Base-by-base conservation (phyloP, 2,329 filamentous ascomycete species). In the Xylaria sp. region DNA sequence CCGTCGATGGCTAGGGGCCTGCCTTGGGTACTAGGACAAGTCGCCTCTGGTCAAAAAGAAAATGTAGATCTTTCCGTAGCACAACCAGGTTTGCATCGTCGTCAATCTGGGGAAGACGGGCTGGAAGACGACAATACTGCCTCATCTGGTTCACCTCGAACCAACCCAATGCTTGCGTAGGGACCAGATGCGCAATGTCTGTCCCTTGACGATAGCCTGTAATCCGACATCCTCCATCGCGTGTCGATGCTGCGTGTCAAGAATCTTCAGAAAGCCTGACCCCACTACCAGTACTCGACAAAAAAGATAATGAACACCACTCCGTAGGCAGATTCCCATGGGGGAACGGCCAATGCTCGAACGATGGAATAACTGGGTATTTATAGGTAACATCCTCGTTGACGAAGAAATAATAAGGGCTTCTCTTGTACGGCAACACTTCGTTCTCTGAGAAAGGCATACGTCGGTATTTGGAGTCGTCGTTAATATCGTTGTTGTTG, bases 171-270 rank as follows among this genome's bases (percentile, higher is more conserved):
- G 51, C 25, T 10, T 54, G 25, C 18, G 51, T 9, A 33, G 51
- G 51, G 25, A 54, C 51, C 13, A 54, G 28, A 54, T 33, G 51
- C 51, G 51, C 51, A 54, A 33, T 54, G 6, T 54, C 51, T 33
- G 25, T 33, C 9, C 51, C 51, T 33, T 33, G 51, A n/a, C 18
- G 15, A 54, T 54, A 54, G 28, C 51, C 51, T 1, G 51, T 54
- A n/a, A 54, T n/a, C 13, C 51, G 51, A 28, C 51, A 54, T 54
- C 28, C 28, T n/a, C 18, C 25, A 28, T 54, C 51, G 28, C 51
- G 51, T 28, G 15, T 33, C 2, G 7, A 31, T n/a, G 18, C 13
- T 54, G 51, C 51, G 1, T 7, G 18, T 33, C 51, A 12, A 33
- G 25, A 28, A 33, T 54, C 28, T 28, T 51, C 48, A 51, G 48